Evolutionary conservation across 1,284 basidiomycete species (phyloP), one percentile per base, ranked within the genome.

Genomic region (Sphagnurus paluster): DNA sequence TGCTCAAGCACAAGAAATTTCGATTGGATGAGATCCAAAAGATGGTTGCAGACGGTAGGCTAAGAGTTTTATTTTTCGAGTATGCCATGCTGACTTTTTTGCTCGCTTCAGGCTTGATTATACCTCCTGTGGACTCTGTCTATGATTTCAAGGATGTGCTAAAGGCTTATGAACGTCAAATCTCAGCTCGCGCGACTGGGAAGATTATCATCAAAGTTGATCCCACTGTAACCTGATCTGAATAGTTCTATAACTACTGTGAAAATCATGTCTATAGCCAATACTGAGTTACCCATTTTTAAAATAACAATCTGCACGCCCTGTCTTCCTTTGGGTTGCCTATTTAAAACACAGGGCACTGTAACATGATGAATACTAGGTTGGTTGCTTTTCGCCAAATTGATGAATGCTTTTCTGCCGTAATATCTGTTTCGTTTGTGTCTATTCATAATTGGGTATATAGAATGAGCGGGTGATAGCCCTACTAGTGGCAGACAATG

Each of bases 41-140:
- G 44, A 56, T 76, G 35, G 55, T 75, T n/a, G 64, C 66, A 20
- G 64, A 75, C 53, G 76, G 79, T 79, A 46, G 24, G 67, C 41
- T 17, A 17, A 37, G n/a, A 28, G 43, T 6, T 33, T 34, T 14
- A 36, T 19, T 29, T 2, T 37, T 17, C 32, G 17, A 26, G n/a
- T 20, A 13, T 21, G 23, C 3, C 24, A 14, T 20, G n/a, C 29
- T 43, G 32, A 49, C 30, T 48, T 13, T 13, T 8, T 39, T 19
- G 7, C 21, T 34, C 23, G 24, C 14, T 40, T 21, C 14, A 76
- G 83, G 80, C 26, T 69, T 71, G 46, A 57, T 87, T 3, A 78
- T 76, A 52, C 72, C 83, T 0, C 56, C 74, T 0, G 74, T 90
- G 5, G 86, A 90, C 61, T 82, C 79, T 0, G 75, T 80, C 2